Evolutionary conservation across 148 eudicot species (phyloP), one percentile per base, ranked within the genome.

Genomic region (Silene latifolia): DNA sequence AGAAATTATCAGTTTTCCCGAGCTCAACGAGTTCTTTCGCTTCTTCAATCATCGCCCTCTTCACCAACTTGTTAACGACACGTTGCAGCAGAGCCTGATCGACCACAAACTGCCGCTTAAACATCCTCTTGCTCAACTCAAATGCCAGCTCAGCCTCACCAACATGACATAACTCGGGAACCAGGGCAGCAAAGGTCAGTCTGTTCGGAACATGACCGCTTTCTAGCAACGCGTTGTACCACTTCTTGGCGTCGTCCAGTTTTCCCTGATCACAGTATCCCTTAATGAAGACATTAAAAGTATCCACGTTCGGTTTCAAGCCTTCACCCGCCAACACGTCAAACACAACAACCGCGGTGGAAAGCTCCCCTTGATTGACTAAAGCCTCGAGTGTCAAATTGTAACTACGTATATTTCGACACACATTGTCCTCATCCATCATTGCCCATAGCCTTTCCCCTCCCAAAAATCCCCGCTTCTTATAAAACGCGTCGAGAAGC

Each of bases 101-200:
- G 21, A 77, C 71, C 23, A 77, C 71, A 53, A 77, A 15, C 44
- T 77, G 80, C 23, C 75, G 63, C 61, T 53, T 63, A 14, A 77
- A 63, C 75, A 77, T 71, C 80, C 23, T 71, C 75, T 77, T 71
- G 71, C 80, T 19, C 64, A 77, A 35, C 2, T 71, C 80, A 15
- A 77, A 71, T 0, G 75, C 75, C 75, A 77, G 14, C 5, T 54
- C 67, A 47, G 18, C 63, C 12, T 71, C 80, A 32, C 80, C 75
- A 53, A 1, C 8, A 77, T 57, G 57, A 63, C 80, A 71, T 2
- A 77, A 35, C 8, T 39, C 17, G 0, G 74, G 71, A 64, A 53
- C 75, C 21, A 77, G 75, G 44, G 48, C 13, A 27, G 75, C 23
- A 63, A 77, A 77, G 1, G 80, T 77, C 10, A 53, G 4, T 44